Evolutionary conservation across 208 protist species (phyloP).

Genomic region (Trypanosoma vivax): DNA sequence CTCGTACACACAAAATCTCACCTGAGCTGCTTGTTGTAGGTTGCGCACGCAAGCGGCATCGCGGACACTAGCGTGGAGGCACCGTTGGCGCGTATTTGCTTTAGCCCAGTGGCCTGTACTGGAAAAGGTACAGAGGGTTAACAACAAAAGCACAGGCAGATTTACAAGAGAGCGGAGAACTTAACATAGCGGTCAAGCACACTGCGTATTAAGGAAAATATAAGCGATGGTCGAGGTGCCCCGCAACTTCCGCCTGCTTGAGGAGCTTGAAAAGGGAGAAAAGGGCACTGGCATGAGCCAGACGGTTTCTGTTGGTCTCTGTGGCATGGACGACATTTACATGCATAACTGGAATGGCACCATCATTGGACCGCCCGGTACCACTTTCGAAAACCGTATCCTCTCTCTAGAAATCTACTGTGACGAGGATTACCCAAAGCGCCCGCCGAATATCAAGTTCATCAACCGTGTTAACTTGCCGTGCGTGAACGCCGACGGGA

Average conservation of each 20-base stretch:
- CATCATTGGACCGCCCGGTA: slow-evolving; percentile 83
- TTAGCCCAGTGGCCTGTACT: no score
- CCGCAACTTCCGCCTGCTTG: slow-evolving; percentile 86
- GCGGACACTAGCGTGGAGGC: no score
- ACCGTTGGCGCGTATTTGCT: no score
- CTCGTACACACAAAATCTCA: no score
- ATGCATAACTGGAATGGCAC: slow-evolving; percentile 90
- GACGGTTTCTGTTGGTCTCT: slow-evolving; percentile 85
- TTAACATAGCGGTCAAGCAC: no score
- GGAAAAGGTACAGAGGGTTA: no score
- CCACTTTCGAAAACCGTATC: slow-evolving; percentile 88
- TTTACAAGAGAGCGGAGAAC: no score
- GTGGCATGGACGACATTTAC: slow-evolving; percentile 85
- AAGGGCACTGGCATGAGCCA: slow-evolving; percentile 84
- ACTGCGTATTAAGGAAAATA: neutral
- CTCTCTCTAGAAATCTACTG: slow-evolving; percentile 83
- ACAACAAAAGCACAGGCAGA: no score
- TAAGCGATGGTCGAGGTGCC: slow-evolving; percentile 84
- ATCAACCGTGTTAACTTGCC: slow-evolving; percentile 81
- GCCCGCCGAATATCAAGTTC: slow-evolving; percentile 79
- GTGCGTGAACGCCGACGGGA: slow-evolving; percentile 74
- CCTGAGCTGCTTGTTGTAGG: no score
- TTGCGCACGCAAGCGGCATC: no score
- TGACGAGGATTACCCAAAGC: slow-evolving; percentile 85
- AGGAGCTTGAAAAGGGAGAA: slow-evolving; percentile 88